Evolutionary conservation across 2,329 filamentous ascomycete species (phyloP).

Genomic region (Cordyceps farinosa): DNA sequence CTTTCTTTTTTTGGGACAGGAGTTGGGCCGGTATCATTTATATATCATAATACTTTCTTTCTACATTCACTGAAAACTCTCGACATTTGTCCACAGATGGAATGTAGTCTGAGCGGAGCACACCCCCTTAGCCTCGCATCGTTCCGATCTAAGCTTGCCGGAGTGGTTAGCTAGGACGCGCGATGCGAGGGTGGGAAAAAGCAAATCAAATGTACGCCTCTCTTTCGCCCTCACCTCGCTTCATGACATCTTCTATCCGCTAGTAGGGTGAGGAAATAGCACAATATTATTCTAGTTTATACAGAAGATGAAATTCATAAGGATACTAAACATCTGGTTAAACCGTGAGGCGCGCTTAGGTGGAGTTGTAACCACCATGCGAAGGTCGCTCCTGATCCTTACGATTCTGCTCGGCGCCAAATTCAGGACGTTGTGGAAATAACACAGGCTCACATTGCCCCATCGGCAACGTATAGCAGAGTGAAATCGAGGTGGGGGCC

Average conservation of each 20-base stretch:
- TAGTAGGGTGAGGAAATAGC: not conserved
- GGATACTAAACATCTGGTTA: too few species aligned
- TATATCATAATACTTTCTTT: not conserved
- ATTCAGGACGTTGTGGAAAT: too few species aligned
- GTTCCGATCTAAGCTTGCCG: slow-evolving; percentile 5
- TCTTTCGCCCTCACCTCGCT: not conserved
- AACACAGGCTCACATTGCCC: too few species aligned
- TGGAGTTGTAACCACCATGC: too few species aligned
- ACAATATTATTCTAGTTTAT: too few species aligned
- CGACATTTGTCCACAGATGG: not conserved
- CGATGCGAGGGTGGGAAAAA: not conserved
- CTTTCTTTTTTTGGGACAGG: not conserved
- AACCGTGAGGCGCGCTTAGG: too few species aligned
- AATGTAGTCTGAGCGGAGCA: not conserved
- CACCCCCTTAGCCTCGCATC: not conserved
- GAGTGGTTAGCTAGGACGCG: too few species aligned
- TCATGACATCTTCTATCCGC: not conserved
- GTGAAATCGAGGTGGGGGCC: too few species aligned
- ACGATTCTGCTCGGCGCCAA: too few species aligned
- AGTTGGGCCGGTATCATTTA: slow-evolving; percentile 5
- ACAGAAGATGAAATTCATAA: too few species aligned
- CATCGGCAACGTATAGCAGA: too few species aligned
- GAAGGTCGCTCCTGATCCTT: too few species aligned
- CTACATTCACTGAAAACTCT: not conserved
- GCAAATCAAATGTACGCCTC: not conserved